Evolutionary conservation across 768 basidiomycete species (phyloP), one percentile per base, ranked within the genome.

Genomic region (Rhodotorula paludigena): DNA sequence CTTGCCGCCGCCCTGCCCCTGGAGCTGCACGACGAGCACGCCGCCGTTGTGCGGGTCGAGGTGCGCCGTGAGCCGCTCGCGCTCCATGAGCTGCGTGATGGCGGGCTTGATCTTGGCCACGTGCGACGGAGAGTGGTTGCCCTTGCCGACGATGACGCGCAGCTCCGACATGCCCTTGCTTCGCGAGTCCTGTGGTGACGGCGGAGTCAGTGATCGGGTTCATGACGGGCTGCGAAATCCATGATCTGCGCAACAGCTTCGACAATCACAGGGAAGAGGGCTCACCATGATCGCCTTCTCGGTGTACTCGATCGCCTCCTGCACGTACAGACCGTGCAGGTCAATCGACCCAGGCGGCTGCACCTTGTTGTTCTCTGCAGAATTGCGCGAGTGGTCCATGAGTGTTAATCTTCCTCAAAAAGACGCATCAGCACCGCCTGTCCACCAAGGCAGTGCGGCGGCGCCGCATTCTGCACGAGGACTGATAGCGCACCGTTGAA

Each of bases 51-150:
- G 76, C 0, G 88, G 86, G 79, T 97, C 93, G 12, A 90, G 78
- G 62, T 86, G 81, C 0, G 89, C 87, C 15, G 82, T 80, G 39
- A 97, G 82, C 63, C 84, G 56, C 56, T 72, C 76, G 89, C 87
- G 90, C 72, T 82, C 81, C 85, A 94, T 89, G 57, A 94, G 80
- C 44, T 88, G 86, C 76, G 90, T 88, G 57, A 98, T 87, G 11
- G 92, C 93, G 39, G 93, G 94, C 76, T 88, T 92, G 75, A 97
- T 83, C 80, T 94, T 98, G 0, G 89, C 88, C 11, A 84, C 82
- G 53, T 87, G 86, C 6, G 83, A 83, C 35, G 82, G 79, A 25
- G 89, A 91, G 78, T 98, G 94, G 36, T 92, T 94, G 23, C 89
- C 73, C 58, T 78, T 77, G 49, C 92, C 92, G 63, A 94, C 92